Evolutionary conservation across 441 rosid species (phyloP), one percentile per base, ranked within the genome.

Genomic region (Populus hybrid): DNA sequence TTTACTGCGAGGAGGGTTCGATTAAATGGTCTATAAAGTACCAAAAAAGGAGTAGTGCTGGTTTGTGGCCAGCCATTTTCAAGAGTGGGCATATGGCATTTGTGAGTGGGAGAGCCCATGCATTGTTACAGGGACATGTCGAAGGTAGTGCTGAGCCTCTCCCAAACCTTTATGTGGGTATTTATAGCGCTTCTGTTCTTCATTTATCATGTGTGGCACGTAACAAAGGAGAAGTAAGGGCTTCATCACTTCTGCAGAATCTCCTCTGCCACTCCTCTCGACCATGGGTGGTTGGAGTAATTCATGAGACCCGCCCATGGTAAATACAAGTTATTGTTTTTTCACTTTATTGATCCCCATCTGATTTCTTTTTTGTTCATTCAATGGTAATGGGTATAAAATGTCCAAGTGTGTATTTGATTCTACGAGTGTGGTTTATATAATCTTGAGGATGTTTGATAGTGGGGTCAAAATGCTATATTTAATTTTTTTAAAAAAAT

Each of bases 61-160:
- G 19, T 53, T 57, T 28, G n/a, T 72, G 76, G 38, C 3, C 28
- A 40, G 76, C 70, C 74, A 76, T 73, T 80, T 72, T 72, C 73
- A 67, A 67, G 78, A 72, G 21, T 28, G 75, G 69, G 70, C 69
- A 74, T 9, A n/a, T 57, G 57, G 12, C 78, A 63, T 16, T 0
- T 1, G 76, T 46, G 28, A 30, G 21, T 26, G 67, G 73, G 73
- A 40, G 72, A 57, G 9, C 67, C 76, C 68, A 70, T 30, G 42
- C 71, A 70, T 63, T 79, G 82, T 75, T 18, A 30, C 78, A 64
- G 75, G n/a, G 26, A 53, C 38, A 34, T 66, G 71, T 59, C 59
- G 11, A 12, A 24, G 53, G 50, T 35, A 28, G 19, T 71, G 82
- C 12, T 14, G 11, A 50, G 77, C 75, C 79, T 24, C 30, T 71